phyloP scores from a whole-genome alignment of 805 yeast genomes.

The Lachancea meyersii region DNA sequence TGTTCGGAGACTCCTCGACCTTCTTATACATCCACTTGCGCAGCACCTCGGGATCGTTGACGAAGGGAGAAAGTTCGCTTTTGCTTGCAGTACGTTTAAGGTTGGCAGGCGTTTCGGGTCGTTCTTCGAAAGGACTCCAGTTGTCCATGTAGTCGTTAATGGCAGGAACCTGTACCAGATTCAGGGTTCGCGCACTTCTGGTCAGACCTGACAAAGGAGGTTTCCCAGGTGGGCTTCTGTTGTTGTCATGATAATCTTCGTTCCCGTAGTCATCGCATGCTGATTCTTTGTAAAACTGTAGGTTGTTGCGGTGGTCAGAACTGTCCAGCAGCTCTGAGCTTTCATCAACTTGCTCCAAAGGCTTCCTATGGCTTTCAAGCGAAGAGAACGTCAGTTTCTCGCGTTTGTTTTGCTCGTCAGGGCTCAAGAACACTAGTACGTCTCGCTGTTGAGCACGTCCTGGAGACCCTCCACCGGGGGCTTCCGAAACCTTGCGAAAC shows the following conservation, averaged over 20 bases:
- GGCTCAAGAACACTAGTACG: neutral
- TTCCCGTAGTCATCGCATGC: neutral
- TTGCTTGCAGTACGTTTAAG: constrained; percentile 25
- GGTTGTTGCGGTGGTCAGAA: constrained; percentile 19
- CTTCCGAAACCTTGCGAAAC: neutral
- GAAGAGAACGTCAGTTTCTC: neutral
- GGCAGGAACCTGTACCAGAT: constrained; percentile 34
- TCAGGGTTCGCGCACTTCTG: constrained; percentile 48
- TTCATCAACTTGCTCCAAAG: constrained; percentile 2
- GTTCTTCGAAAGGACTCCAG: constrained; percentile 26
- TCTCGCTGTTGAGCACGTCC: neutral
- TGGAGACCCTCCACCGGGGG: neutral
- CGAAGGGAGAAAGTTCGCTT: constrained; percentile 29
- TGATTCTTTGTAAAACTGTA: constrained; percentile 4
- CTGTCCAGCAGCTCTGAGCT: constrained; percentile 7
- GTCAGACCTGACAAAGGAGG: constrained; percentile 34
- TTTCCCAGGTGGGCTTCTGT: neutral
- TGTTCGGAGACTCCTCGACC: neutral
- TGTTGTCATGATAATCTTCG: neutral
- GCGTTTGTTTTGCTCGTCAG: neutral
- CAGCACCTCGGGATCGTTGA: constrained; percentile 21
- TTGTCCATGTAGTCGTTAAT: constrained; percentile 19
- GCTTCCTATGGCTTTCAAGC: neutral
- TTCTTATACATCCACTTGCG: constrained; percentile 20
- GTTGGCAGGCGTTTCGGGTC: constrained; percentile 16